Percentiles rank a stretch among this genome's conserved stretches.
Evolutionary conservation across 2,329 filamentous ascomycete species (phyloP).

Genomic region (Chaetomium sp.): DNA sequence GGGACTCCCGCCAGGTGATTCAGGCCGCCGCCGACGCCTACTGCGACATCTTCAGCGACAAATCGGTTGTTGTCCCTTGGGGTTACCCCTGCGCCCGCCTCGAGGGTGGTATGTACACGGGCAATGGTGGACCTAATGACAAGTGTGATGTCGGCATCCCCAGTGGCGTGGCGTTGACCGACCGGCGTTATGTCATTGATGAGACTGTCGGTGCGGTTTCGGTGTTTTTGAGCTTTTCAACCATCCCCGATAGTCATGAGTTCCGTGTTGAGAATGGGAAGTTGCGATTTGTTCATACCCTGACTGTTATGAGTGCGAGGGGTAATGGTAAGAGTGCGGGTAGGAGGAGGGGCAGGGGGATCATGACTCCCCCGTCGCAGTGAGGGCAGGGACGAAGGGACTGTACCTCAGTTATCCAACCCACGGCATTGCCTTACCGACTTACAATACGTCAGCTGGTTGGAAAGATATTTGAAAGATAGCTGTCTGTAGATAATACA

Average conservation of each 20-base stretch:
- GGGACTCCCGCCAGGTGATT: slow-evolving; percentile 36
- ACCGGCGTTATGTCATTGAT: slow-evolving; percentile 39
- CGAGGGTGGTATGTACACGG: slow-evolving; percentile 37
- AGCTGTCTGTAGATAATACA: neutral
- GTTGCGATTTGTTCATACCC: slow-evolving; percentile 38
- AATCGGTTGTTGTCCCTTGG: slow-evolving; percentile 36
- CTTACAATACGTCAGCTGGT: neutral
- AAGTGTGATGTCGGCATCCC: slow-evolving; percentile 38
- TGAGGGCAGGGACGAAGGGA: neutral
- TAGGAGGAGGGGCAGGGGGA: neutral
- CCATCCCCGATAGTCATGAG: slow-evolving; percentile 38
- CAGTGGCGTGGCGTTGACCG: slow-evolving; percentile 31
- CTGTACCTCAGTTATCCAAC: too few species aligned
- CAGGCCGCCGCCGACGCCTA: slow-evolving; percentile 38
- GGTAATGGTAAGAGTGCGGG: slow-evolving; percentile 21
- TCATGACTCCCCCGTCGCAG: slow-evolving; percentile 4
- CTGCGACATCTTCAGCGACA: slow-evolving; percentile 36
- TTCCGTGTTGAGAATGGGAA: slow-evolving; percentile 38
- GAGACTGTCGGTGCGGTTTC: slow-evolving; percentile 37
- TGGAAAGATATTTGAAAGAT: neutral
- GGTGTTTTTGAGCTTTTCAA: slow-evolving; percentile 36
- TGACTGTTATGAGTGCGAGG: slow-evolving; percentile 32
- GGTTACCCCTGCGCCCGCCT: slow-evolving; percentile 36
- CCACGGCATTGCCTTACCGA: too few species aligned
- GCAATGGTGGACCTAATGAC: slow-evolving; percentile 31